A percentile compares a stretch with the other conserved stretches of the same genome.
These are phyloP conservation scores for Yarrowia sp. DNA, from an alignment of 805 yeast genomes.

Conservation along the genomic window DNA sequence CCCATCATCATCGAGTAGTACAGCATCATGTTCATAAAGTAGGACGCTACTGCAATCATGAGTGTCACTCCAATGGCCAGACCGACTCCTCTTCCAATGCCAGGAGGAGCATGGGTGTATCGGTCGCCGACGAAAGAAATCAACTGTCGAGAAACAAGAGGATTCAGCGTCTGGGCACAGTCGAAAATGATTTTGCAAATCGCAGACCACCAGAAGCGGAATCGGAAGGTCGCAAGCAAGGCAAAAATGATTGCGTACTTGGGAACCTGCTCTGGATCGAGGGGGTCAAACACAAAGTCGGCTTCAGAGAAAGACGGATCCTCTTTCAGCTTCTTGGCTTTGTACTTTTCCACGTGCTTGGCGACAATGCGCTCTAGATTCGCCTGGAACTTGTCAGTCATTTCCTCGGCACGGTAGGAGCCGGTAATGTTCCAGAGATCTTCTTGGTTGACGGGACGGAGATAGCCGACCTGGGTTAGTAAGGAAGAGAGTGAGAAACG, in stretches of 20 bases:
- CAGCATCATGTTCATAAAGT: constrained; percentile 59
- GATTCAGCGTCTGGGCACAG: constrained; percentile 49
- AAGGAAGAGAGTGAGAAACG: neutral
- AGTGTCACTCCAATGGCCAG: constrained; percentile 65
- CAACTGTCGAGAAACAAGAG: constrained; percentile 60
- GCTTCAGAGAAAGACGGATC: constrained; percentile 30
- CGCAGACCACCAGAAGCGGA: constrained; percentile 38
- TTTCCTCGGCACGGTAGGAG: constrained; percentile 37
- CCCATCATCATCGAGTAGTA: constrained; percentile 60
- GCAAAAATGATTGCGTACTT: constrained; percentile 38
- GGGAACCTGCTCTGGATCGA: constrained; percentile 14
- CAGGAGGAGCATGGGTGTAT: constrained; percentile 44
- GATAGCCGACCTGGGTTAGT: constrained; percentile 48
- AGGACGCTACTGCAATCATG: constrained; percentile 51
- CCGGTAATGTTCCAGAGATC: constrained; percentile 50
- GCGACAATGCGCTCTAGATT: constrained; percentile 36
- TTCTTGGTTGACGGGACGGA: constrained; percentile 55
- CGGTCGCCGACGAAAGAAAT: constrained; percentile 62
- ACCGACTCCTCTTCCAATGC: constrained; percentile 62
- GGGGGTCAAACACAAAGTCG: neutral
- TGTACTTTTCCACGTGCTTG: constrained; percentile 33
- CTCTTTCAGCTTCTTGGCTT: constrained; percentile 47
- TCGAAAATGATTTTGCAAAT: constrained; percentile 36
- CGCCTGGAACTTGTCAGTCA: constrained; percentile 41
- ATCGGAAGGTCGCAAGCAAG: constrained; percentile 38